These are phyloP conservation scores for Colletotrichum paranaense DNA, from an alignment of 2,329 filamentous ascomycete species.

Conservation along the genomic window DNA sequence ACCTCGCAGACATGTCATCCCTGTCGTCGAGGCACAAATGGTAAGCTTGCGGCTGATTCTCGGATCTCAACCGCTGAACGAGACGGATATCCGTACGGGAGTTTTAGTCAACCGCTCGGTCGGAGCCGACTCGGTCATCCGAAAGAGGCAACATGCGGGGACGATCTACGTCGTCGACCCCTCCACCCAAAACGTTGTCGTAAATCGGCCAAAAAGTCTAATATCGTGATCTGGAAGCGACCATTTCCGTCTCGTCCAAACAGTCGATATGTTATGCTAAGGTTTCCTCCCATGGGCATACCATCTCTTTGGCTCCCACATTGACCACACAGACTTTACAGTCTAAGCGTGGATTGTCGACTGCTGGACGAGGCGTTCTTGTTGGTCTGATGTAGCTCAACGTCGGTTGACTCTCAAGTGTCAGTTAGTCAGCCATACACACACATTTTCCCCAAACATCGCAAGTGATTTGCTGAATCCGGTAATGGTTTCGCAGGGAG, in stretches of 20 bases:
- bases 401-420: background rate
- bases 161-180: background rate
- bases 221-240: background rate
- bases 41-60: background rate
- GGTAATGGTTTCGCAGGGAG: background rate
- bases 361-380: background rate
- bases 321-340: background rate
- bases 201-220: background rate
- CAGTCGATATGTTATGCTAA: background rate
- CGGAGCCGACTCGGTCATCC: constrained; percentile 1
- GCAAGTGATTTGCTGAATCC: background rate
- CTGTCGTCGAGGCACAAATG: background rate
- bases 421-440: background rate
- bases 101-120: background rate
- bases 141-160: background rate
- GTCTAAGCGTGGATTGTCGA: background rate
- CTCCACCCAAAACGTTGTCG: background rate
- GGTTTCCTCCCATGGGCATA: background rate
- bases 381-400: background rate
- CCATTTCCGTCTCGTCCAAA: background rate
- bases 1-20: background rate
- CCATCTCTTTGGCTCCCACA: background rate
- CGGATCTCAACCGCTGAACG: background rate
- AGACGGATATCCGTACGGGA: background rate
- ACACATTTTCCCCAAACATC: background rate